Percentiles rank a stretch among this genome's conserved stretches.
These are phyloP conservation scores for Porogramme epimiltina DNA, from an alignment of 1,284 basidiomycete genomes.

Conservation along the genomic window DNA sequence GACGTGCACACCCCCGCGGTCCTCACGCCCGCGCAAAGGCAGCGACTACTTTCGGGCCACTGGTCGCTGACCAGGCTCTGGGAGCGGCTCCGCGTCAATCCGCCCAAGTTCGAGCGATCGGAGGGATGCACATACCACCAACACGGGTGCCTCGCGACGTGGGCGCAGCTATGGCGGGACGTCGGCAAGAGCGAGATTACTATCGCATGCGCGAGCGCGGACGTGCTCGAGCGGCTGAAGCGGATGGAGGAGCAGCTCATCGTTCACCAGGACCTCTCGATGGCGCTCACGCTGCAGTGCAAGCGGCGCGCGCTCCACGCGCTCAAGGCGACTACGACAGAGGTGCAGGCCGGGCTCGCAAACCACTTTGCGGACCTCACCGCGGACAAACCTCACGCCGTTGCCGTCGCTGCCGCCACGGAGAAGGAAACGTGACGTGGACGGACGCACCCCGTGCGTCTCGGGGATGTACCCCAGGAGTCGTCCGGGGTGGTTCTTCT, in stretches of 20 bases:
- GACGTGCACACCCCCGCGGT: slow-evolving; percentile 10
- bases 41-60: slow-evolving; percentile 32
- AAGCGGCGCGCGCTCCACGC: slow-evolving; percentile 33
- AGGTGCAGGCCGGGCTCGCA: slow-evolving; percentile 28
- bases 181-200: slow-evolving; percentile 22
- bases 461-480: neutral
- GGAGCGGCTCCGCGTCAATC: slow-evolving; percentile 24
- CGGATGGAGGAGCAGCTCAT: slow-evolving; percentile 28
- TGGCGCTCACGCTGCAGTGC: slow-evolving; percentile 32
- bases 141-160: slow-evolving; percentile 32
- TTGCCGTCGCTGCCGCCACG: neutral
- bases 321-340: slow-evolving; percentile 31
- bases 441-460: neutral
- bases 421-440: neutral
- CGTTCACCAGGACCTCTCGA: slow-evolving; percentile 25
- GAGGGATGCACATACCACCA: slow-evolving; percentile 35
- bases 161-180: slow-evolving; percentile 29
- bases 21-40: slow-evolving; percentile 27
- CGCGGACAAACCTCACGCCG: neutral
- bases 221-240: slow-evolving; percentile 33
- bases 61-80: slow-evolving; percentile 32
- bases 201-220: slow-evolving; percentile 17
- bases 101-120: slow-evolving; percentile 29
- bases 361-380: slow-evolving; percentile 30
- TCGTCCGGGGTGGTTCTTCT: no score